Conservation (phyloP, 495 filamentous ascomycete genomes). For the Delitschia confertaspora region DNA sequence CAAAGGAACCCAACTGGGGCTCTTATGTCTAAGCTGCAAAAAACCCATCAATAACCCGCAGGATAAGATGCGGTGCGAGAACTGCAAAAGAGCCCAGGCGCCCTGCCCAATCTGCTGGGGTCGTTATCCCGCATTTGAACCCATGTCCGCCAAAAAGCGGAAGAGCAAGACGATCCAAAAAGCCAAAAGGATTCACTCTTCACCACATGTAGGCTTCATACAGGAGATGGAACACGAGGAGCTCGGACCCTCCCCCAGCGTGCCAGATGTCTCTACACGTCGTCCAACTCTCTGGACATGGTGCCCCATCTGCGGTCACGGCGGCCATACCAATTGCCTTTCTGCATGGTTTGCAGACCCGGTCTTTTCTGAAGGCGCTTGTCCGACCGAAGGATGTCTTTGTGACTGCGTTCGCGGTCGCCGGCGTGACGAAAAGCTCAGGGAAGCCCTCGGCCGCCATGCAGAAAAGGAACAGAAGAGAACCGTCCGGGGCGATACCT, state of each 20-base stretch:
- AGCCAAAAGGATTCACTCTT: constrained; percentile 20
- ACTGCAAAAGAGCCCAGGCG: constrained; percentile 27
- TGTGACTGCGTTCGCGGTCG: constrained; percentile 31
- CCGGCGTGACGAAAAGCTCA: constrained; percentile 21
- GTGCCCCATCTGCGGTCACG: constrained; percentile 35
- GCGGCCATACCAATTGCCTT: constrained; percentile 31
- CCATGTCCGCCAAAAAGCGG: constrained; percentile 15
- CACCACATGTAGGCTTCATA: not conserved
- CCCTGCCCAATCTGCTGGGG: constrained; percentile 34
- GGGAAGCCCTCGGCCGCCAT: constrained; percentile 12
- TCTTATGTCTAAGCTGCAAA: constrained; percentile 32
- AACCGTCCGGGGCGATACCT: constrained; percentile 24
- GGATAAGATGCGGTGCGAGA: constrained; percentile 29
- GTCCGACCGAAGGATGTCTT: constrained; percentile 33
- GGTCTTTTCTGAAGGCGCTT: constrained; percentile 26
- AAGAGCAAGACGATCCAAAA: too few species aligned
- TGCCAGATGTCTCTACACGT: constrained; percentile 3
- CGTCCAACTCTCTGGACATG: constrained; percentile 27
- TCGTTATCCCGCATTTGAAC: constrained; percentile 29
- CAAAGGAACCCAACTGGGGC: constrained; percentile 29
- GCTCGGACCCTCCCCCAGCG: constrained; percentile 9
- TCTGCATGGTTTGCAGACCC: constrained; percentile 28
- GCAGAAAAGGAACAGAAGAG: constrained; percentile 17
- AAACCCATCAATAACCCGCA: constrained; percentile 30
- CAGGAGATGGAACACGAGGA: not conserved